Evolutionary conservation across 1,284 basidiomycete species (phyloP), one percentile per base, ranked within the genome.

Genomic region (Puccinia novopanici): DNA sequence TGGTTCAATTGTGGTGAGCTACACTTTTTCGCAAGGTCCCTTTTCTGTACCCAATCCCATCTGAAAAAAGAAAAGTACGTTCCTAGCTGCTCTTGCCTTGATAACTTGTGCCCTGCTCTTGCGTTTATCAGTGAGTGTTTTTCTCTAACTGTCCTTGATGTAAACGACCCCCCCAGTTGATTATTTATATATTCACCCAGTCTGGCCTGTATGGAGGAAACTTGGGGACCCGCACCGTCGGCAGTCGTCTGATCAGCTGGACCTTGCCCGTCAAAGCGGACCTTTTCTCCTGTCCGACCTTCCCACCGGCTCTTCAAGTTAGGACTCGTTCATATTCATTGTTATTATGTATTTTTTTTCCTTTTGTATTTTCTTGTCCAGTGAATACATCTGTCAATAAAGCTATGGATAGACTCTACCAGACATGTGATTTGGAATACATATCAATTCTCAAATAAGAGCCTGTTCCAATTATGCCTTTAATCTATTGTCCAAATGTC

Each of bases 1-100:
- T 76, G 57, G 57, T 15, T 68, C 24, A 76, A 76, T 67, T 52
- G 24, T 30, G 19, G 75, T 76, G n/a, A 52, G 75, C 24, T 40
- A n/a, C n/a, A 54, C 4, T 13, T 3, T 24, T 45, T 48, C 37
- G 2, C 40, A 40, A n/a, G 22, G 3, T 57, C 27, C 27, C 27
- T 48, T 45, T 67, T n/a, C 48, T 24, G 22, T 67, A 27, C 24
- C 10, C 2, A 3, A 8, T 40, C 27, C 63, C 3, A 27, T 67
- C 63, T 67, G 19, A n/a, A n/a, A n/a, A n/a, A 67, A 45, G 17
- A 48, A 8, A n/a, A 48, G 22, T 48, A n/a, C 42, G 45, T 48
- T 27, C 34, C 27, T 24, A 67, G 63, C n/a, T 15, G 40, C 63
- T 48, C 40, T 67, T 15, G 19, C 48, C 42, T 40, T 27, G 4